A percentile compares a stretch with the other conserved stretches of the same genome.
phyloP scores from a whole-genome alignment of 768 basidiomycete genomes.

The Roridomyces roridus region DNA sequence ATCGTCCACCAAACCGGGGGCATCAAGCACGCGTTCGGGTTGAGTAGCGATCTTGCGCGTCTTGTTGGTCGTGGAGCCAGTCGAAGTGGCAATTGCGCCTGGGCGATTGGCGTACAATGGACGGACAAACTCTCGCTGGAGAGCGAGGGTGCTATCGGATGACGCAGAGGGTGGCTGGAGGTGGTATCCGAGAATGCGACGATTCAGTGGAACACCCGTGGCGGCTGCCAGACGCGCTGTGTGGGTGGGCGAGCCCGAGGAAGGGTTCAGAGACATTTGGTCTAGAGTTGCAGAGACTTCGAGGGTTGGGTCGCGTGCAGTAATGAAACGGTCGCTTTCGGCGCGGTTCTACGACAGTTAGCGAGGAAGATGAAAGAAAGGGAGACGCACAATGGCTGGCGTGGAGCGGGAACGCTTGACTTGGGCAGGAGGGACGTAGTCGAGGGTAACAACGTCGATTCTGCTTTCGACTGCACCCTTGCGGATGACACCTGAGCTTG shows the following conservation, averaged over 20 bases:
- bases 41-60: slow-evolving; percentile 84
- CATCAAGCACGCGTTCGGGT: slow-evolving; percentile 94
- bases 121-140: slow-evolving; percentile 78
- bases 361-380: slow-evolving; percentile 21
- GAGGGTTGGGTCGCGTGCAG: slow-evolving; percentile 54
- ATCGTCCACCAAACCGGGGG: slow-evolving; percentile 92
- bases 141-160: slow-evolving; percentile 74
- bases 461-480: slow-evolving; percentile 81
- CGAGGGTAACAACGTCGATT: slow-evolving; percentile 76
- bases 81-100: slow-evolving; percentile 67
- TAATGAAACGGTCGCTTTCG: slow-evolving; percentile 76
- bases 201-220: slow-evolving; percentile 76
- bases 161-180: slow-evolving; percentile 84
- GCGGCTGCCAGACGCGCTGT: slow-evolving; percentile 80
- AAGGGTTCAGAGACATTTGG: slow-evolving; percentile 62
- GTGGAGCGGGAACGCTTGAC: slow-evolving; percentile 78
- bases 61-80: slow-evolving; percentile 68
- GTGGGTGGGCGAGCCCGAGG: slow-evolving; percentile 73
- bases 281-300: slow-evolving; percentile 72
- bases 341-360: slow-evolving; percentile 48
- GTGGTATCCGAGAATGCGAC: slow-evolving; percentile 87
- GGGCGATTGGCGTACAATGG: slow-evolving; percentile 76
- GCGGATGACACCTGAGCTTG: slow-evolving; percentile 70
- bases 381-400: slow-evolving; percentile 57
- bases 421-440: slow-evolving; percentile 76